These are phyloP conservation scores for Calonectria honghensis DNA, from an alignment of 2,329 filamentous ascomycete species.

Conservation along the genomic window DNA sequence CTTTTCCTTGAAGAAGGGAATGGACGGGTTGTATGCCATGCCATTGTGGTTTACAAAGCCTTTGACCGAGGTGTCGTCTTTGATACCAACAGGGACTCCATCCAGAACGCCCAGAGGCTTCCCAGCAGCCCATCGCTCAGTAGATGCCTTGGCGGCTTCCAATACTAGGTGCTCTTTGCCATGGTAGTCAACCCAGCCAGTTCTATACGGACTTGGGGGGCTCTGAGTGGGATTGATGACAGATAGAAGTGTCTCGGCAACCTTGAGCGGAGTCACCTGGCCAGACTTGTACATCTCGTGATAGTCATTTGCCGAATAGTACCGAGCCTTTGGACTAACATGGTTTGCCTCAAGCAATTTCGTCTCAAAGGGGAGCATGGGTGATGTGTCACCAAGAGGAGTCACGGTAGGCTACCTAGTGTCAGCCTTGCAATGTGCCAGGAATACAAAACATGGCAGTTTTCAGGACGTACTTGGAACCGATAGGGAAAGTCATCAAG, in stretches of 20 bases:
- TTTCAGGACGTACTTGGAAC: constrained; percentile 66
- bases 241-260: constrained; percentile 82
- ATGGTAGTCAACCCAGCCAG: constrained; percentile 83
- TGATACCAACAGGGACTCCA: constrained; percentile 88
- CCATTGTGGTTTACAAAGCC: constrained; percentile 82
- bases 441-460: too few species aligned
- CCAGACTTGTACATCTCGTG: constrained; percentile 83
- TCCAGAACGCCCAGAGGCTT: constrained; percentile 82
- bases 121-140: constrained; percentile 81
- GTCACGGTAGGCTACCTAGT: constrained; percentile 72
- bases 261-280: constrained; percentile 81
- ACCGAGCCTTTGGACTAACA: constrained; percentile 68
- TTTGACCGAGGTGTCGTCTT: constrained; percentile 85
- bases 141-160: constrained; percentile 82
- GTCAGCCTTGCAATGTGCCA: constrained; percentile 32
- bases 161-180: constrained; percentile 74
- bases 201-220: constrained; percentile 77
- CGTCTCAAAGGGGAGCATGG: constrained; percentile 64
- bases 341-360: constrained; percentile 65
- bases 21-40: constrained; percentile 75
- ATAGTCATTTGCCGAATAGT: constrained; percentile 85
- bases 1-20: constrained; percentile 69
- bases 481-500: constrained; percentile 67
- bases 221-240: constrained; percentile 77
- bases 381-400: constrained; percentile 64